Evolutionary conservation across 495 filamentous ascomycete genomes (phyloP), one percentile per base, ranked within the genome.

Genomic region (Aspergillus wentii): DNA sequence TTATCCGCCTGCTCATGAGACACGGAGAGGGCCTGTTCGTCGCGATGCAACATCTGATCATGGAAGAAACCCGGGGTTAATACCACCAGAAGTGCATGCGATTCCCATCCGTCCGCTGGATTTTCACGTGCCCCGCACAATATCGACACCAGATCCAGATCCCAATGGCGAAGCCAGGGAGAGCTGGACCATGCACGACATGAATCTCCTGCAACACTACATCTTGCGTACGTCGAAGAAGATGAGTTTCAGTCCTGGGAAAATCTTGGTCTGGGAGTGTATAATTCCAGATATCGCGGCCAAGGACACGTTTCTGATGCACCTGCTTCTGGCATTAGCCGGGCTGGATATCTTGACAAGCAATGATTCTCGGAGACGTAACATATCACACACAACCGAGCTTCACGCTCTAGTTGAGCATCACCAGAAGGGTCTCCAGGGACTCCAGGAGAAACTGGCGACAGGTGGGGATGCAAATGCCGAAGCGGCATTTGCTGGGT

Each of bases 321-420:
- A 32, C 17, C 39, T 54, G 30, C 6, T 56, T 26, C 23, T 59
- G 9, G 55, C 55, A 4, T 30, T 59, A 22, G 55, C 52, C 16
- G 52, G 55, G 22, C 2, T 47, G n/a, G 31, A 57, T 35, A 34
- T 53, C 3, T n/a, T 47, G 30, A n/a, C n/a, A n/a, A n/a, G n/a
- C n/a, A n/a, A n/a, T n/a, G n/a, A n/a, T n/a, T n/a, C n/a, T n/a
- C n/a, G n/a, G n/a, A n/a, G n/a, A n/a, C n/a, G n/a, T n/a, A n/a
- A n/a, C n/a, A n/a, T n/a, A n/a, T n/a, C n/a, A n/a, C n/a, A n/a
- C n/a, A n/a, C n/a, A n/a, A n/a, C n/a, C n/a, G n/a, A n/a, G n/a
- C n/a, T n/a, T n/a, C n/a, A n/a, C n/a, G n/a, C n/a, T n/a, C n/a
- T 59, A 1, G 36, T 56, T 17, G 48, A 50, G 30, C 55, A 59